These are phyloP conservation scores for Rhizomucor pusillus DNA, from an alignment of 371 early-diverging fungal genomes.

Conservation along the genomic window DNA sequence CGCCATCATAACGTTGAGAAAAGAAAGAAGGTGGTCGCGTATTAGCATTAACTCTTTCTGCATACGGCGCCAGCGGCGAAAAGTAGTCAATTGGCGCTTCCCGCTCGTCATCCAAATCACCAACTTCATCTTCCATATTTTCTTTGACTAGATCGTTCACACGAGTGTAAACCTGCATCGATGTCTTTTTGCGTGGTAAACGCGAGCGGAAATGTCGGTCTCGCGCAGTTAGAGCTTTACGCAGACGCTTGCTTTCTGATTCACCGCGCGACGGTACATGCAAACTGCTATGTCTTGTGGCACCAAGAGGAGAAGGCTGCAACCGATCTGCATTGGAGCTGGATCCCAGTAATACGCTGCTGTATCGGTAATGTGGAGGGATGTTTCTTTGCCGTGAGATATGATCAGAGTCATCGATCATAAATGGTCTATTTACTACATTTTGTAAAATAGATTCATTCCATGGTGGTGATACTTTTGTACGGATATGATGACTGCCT, in stretches of 20 bases:
- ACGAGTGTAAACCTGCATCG: slow-evolving; percentile 63
- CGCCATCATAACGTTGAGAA: slow-evolving; percentile 11
- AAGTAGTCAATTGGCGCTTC: slow-evolving; percentile 31
- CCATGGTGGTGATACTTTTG: slow-evolving; percentile 13
- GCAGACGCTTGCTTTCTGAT: slow-evolving; percentile 3
- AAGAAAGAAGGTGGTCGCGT: slow-evolving; percentile 1
- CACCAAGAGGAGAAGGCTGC: not conserved
- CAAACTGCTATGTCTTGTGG: slow-evolving; percentile 1
- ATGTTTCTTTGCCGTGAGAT: slow-evolving; percentile 3
- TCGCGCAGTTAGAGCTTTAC: slow-evolving; percentile 1
- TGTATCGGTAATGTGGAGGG: slow-evolving; percentile 10
- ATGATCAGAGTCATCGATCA: not conserved
- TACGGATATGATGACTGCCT: slow-evolving; percentile 3
- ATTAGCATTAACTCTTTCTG: slow-evolving; percentile 18
- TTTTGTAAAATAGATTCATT: slow-evolving; percentile 9
- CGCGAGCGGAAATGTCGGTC: slow-evolving; percentile 31
- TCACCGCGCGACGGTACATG: not conserved
- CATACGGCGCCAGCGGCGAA: slow-evolving; percentile 36
- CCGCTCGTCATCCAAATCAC: slow-evolving; percentile 27
- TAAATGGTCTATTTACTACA: not conserved
- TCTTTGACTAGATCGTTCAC: slow-evolving; percentile 63
- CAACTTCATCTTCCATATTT: slow-evolving; percentile 60
- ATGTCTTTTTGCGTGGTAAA: slow-evolving; percentile 49
- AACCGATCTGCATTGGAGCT: not conserved
- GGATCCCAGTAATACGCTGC: not conserved